Base-by-base conservation (phyloP, 225 moss, liverwort and hornwort species). In the Ulota crispa region DNA sequence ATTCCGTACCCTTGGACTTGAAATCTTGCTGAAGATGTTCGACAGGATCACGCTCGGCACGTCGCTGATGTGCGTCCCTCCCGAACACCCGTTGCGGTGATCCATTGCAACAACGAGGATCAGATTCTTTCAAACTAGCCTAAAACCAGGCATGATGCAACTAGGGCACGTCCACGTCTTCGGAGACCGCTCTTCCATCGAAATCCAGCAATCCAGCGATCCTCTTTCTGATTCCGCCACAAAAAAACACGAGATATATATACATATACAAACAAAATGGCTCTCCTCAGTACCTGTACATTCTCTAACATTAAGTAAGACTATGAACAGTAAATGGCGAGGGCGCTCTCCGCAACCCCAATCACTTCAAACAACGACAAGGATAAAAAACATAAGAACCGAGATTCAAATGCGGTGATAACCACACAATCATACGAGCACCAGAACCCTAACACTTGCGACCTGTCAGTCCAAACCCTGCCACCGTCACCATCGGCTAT, bases 31-130 rank as follows among this genome's bases (percentile, higher is more conserved):
- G 64, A 99, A 86, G 63, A 96, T 94, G 72, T 84, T 89, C 37
- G 86, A 89, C 34, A 99, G 64, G 7, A 99, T 92, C 41, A 92
- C 95, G 76, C 77, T 90, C 3, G 96, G 96, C 65, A 99, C 32
- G 75, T 99, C 93, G 71, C 85, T 85, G 80, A 99, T 92, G 74
- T 92, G 89, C 27, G 91, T 93, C 74, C 60, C 68, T 13, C 55
- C 20, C 24, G n/a, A 37, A 54, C 30, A 54, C 56, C 34, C 64
- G 54, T 78, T 27, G 79, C 45, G 18, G 2, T 43, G 50, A 72
- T 88, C 86, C 90, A 88, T 86, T 20, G 67, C 39, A 66, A 19
- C 15, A 50, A 12, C 3, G 19, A 37, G 26, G 78, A 78, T 27
- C 37, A 54, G 13, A 20, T 20, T 66, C 66, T 32, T 53, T 67